Evolutionary conservation across 305 asterid genomes (phyloP).

Genomic region (Ilex paraguariensis): DNA sequence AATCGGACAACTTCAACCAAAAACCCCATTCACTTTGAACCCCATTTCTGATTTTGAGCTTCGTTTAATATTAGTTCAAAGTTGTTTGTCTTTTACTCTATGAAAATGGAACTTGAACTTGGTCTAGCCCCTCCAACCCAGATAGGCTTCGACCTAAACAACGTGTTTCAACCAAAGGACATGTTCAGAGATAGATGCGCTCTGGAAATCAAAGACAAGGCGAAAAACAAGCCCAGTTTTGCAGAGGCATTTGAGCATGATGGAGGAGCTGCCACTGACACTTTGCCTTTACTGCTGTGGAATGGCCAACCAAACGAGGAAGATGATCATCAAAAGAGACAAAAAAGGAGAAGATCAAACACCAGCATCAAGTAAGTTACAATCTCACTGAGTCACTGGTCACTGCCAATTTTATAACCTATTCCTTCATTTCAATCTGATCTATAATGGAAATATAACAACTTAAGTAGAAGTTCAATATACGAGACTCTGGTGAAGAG

Average conservation of each 20-base stretch:
- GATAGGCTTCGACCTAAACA: conserved; percentile 22
- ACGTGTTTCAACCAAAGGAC: conserved; percentile 1
- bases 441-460: too few species aligned
- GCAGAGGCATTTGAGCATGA: conserved; percentile 14
- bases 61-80: conserved; percentile 7
- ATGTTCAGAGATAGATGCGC: neutral
- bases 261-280: conserved; percentile 20
- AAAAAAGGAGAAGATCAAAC: conserved; percentile 5
- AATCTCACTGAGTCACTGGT: neutral
- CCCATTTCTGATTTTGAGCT: neutral
- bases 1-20: conserved; percentile 6
- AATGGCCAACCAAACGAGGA: conserved; percentile 36
- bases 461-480: too few species aligned
- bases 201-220: conserved; percentile 3
- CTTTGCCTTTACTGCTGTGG: conserved; percentile 37
- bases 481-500: too few species aligned
- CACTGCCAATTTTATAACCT: neutral
- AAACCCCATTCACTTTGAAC: neutral
- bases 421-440: neutral
- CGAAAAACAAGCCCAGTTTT: conserved; percentile 14
- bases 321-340: conserved; percentile 12
- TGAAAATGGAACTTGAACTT: conserved; percentile 55
- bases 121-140: conserved; percentile 48
- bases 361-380: conserved; percentile 11
- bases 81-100: neutral